Evolutionary conservation across 2,329 filamentous ascomycete species (phyloP).

Genomic region (Aureobasidium sp.): DNA sequence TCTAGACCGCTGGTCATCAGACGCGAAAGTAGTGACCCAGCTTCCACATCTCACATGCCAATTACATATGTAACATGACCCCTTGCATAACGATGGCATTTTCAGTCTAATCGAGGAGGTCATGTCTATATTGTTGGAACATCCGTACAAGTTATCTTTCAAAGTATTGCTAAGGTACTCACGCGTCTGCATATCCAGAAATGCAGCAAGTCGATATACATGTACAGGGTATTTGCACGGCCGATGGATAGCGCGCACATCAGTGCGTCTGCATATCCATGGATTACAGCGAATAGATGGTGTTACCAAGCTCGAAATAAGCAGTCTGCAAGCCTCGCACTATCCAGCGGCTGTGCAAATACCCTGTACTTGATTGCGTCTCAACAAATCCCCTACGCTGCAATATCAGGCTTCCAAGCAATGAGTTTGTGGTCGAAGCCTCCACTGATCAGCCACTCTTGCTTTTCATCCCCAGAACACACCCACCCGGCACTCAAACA

Average conservation of each 20-base stretch:
- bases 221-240: too few species aligned
- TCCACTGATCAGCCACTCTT: constrained; percentile 54
- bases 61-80: neutral
- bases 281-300: too few species aligned
- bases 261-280: too few species aligned
- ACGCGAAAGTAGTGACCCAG: neutral
- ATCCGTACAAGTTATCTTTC: too few species aligned
- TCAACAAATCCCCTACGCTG: neutral
- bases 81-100: neutral
- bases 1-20: neutral
- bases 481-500: constrained; percentile 51
- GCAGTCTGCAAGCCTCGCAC: too few species aligned
- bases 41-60: neutral
- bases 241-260: too few species aligned
- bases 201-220: neutral
- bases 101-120: neutral
- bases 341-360: too few species aligned
- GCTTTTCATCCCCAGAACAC: constrained; percentile 21
- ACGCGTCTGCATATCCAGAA: too few species aligned
- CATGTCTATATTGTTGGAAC: neutral
- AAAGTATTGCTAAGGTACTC: too few species aligned
- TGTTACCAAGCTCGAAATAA: too few species aligned
- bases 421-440: constrained; percentile 58
- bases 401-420: constrained; percentile 41
- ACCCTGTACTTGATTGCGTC: neutral